Evolutionary conservation across 1,284 basidiomycete genomes (phyloP).

Genomic region (Anthracocystis panici-leucophaei): DNA sequence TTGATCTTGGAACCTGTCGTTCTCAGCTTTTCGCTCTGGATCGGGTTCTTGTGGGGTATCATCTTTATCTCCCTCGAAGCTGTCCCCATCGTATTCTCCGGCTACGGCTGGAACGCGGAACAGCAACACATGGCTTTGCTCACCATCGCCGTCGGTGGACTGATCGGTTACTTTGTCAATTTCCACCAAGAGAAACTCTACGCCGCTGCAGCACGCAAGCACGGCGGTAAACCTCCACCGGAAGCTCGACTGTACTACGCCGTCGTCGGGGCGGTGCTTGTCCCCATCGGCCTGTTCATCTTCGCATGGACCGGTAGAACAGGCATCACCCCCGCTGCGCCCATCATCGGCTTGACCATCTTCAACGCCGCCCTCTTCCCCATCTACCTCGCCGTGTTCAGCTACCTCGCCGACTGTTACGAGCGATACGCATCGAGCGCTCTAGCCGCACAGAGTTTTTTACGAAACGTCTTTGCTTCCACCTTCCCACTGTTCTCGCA

Average conservation of each 20-base stretch:
- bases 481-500: slow-evolving; percentile 51
- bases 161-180: slow-evolving; percentile 79
- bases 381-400: slow-evolving; percentile 48
- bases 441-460: slow-evolving; percentile 57
- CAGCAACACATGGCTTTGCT: slow-evolving; percentile 54
- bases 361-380: slow-evolving; percentile 47
- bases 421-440: slow-evolving; percentile 67
- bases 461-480: slow-evolving; percentile 56
- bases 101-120: slow-evolving; percentile 54
- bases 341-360: slow-evolving; percentile 51
- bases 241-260: slow-evolving; percentile 71
- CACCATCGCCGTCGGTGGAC: slow-evolving; percentile 54
- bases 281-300: slow-evolving; percentile 54
- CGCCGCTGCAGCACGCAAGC: slow-evolving; percentile 32
- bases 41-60: slow-evolving; percentile 62
- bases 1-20: slow-evolving; percentile 72
- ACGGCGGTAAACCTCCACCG: slow-evolving; percentile 70
- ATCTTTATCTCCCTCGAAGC: slow-evolving; percentile 53
- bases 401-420: slow-evolving; percentile 56
- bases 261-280: slow-evolving; percentile 50
- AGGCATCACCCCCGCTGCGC: slow-evolving; percentile 39
- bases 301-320: slow-evolving; percentile 55
- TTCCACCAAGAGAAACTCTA: slow-evolving; percentile 64
- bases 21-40: slow-evolving; percentile 71
- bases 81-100: slow-evolving; percentile 63